Evolutionary conservation across 176 grass and related monocot species (phyloP).

Genomic region (Carex myosuroides): DNA sequence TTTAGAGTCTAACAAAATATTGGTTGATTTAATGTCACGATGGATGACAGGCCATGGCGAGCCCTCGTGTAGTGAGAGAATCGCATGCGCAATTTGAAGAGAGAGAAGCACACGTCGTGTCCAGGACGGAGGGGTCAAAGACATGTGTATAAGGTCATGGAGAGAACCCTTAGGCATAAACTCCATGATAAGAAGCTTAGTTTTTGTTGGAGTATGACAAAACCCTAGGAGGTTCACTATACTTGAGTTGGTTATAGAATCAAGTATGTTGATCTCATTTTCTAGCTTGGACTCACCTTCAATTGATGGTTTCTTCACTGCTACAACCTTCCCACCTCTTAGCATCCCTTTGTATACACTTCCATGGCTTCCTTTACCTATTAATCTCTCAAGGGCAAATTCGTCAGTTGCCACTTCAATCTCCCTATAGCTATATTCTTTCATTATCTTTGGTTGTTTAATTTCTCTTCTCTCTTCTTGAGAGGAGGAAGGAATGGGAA

Average conservation of each 20-base stretch:
- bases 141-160: constrained; percentile 67
- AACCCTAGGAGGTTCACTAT: constrained; percentile 61
- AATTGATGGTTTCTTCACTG: constrained; percentile 55
- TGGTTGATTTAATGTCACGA: constrained; percentile 87
- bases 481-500: constrained; percentile 10
- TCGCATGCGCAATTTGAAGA: constrained; percentile 59
- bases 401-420: constrained; percentile 59
- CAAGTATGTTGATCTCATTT: constrained; percentile 83
- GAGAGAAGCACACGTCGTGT: constrained; percentile 45
- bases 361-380: constrained; percentile 94
- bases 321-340: constrained; percentile 26
- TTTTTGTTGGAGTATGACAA: not conserved
- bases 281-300: constrained; percentile 52
- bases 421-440: constrained; percentile 67
- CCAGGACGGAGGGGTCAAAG: constrained; percentile 52
- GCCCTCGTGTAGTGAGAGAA: constrained; percentile 53
- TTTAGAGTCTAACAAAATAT: constrained; percentile 59
- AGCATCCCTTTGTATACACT: constrained; percentile 69
- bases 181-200: constrained; percentile 68
- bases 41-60: constrained; percentile 41
- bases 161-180: constrained; percentile 77
- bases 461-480: not conserved
- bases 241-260: constrained; percentile 32
- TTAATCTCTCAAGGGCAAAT: constrained; percentile 52
- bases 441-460: constrained; percentile 31